Conservation (phyloP, 371 early-diverging fungal species). For the Circinella minor region DNA sequence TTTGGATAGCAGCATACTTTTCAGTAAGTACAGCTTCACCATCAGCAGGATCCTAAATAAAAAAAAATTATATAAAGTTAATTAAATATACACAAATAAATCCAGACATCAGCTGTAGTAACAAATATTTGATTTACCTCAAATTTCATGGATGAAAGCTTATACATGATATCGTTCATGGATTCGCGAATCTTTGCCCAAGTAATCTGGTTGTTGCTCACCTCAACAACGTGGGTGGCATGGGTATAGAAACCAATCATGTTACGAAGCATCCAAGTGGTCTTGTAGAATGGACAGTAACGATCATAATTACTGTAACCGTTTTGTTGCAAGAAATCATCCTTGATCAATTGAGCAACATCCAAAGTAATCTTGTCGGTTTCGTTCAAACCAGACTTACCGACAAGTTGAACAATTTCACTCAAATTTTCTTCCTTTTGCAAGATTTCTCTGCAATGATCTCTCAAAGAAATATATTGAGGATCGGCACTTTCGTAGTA, state of each 20-base stretch:
- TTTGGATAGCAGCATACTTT: conserved; percentile 84
- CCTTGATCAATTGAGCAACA: conserved; percentile 98
- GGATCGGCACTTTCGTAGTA: conserved; percentile 96
- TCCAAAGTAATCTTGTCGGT: conserved; percentile 99
- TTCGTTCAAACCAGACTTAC: conserved; percentile 98
- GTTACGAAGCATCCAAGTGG: conserved; percentile 98
- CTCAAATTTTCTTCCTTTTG: conserved; percentile 99
- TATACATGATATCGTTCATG: conserved; percentile 94
- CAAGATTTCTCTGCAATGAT: conserved; percentile 97
- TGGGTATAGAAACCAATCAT: conserved; percentile 97
- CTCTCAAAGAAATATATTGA: conserved; percentile 91
- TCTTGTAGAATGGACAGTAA: conserved; percentile 99
- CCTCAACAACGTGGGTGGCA: conserved; percentile 94
- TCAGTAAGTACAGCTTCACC: conserved; percentile 88
- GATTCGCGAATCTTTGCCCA: conserved; percentile 96
- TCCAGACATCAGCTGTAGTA: too few species aligned
- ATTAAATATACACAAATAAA: too few species aligned
- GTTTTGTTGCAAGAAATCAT: conserved; percentile 99
- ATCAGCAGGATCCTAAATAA: conserved; percentile 88
- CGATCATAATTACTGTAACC: conserved; percentile 99
- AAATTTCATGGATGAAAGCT: conserved; percentile 99
- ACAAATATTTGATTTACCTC: conserved; percentile 57
- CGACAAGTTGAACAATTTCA: conserved; percentile 99
- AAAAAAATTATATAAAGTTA: not conserved
- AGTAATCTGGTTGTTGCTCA: conserved; percentile 85